A percentile compares a stretch with the other conserved stretches of the same genome.
Conservation (phyloP, 2,329 filamentous ascomycete species). For the Colletotrichum lini region DNA sequence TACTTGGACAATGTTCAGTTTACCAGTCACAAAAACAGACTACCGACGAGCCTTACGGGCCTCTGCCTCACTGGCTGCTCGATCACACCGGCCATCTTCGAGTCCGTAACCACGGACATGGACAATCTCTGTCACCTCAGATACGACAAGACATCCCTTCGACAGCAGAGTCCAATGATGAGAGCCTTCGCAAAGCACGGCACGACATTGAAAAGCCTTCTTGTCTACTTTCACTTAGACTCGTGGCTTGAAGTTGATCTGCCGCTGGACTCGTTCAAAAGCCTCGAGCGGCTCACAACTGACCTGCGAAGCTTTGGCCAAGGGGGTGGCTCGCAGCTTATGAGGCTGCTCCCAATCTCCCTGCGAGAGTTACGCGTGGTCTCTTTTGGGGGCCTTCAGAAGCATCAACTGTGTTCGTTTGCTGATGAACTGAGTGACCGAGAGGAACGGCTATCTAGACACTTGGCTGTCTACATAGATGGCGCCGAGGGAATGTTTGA, state of each 20-base stretch:
- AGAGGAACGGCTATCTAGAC: too few relatives aligned
- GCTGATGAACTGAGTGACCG: neutral
- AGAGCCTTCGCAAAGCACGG: slow-evolving; percentile 18
- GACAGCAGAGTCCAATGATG: neutral
- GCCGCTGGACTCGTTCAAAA: slow-evolving; percentile 13
- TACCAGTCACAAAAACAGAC: neutral
- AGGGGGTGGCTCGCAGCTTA: slow-evolving; percentile 5
- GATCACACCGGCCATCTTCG: neutral
- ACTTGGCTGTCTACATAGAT: neutral
- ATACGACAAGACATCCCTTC: slow-evolving; percentile 2
- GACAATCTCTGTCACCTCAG: slow-evolving; percentile 8
- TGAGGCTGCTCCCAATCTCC: slow-evolving; percentile 10
- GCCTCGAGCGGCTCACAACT: slow-evolving; percentile 27
- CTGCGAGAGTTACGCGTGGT: slow-evolving; percentile 2
- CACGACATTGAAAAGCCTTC: slow-evolving; percentile 16
- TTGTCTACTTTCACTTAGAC: slow-evolving; percentile 8
- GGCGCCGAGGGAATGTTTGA: neutral
- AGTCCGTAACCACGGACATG: slow-evolving; percentile 2
- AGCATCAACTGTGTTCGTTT: neutral
- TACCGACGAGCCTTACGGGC: slow-evolving; percentile 8
- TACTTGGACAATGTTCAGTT: slow-evolving; percentile 12
- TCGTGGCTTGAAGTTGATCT: neutral
- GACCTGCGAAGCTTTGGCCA: slow-evolving; percentile 22
- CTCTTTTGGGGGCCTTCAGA: neutral
- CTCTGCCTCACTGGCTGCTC: slow-evolving; percentile 12